These are phyloP conservation scores for Pseudogymnoascus sp. DNA, from an alignment of 2,329 filamentous ascomycete species.

Conservation along the genomic window DNA sequence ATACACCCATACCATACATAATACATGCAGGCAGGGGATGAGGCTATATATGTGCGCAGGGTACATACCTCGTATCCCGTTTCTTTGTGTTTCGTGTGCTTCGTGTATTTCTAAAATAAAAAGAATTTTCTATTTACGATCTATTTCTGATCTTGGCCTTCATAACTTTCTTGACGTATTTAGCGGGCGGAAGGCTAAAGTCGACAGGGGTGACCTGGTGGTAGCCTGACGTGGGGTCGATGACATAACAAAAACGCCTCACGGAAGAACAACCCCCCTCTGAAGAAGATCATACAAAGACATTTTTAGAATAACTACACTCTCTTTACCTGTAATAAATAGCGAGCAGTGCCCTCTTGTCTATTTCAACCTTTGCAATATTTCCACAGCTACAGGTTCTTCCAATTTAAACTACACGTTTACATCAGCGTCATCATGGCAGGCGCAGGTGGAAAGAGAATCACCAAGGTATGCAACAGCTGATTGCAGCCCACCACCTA, in stretches of 20 bases:
- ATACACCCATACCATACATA: not conserved
- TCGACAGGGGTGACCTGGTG: not conserved
- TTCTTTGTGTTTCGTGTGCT: not conserved
- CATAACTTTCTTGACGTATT: constrained; percentile 5
- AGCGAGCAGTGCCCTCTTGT: not conserved
- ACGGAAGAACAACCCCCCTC: not conserved
- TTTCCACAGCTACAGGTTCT: constrained; percentile 2
- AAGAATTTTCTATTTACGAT: not conserved
- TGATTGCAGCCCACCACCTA: not conserved
- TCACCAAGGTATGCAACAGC: constrained; percentile 18
- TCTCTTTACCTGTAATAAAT: constrained; percentile 7
- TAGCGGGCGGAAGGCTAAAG: constrained; percentile 5
- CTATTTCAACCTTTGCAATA: not conserved
- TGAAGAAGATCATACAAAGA: not conserved
- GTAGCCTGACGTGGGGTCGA: constrained; percentile 6
- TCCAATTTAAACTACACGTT: constrained; percentile 10
- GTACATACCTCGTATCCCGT: not conserved
- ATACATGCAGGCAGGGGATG: not conserved
- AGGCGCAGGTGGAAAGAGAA: constrained; percentile 21
- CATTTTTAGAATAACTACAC: not conserved
- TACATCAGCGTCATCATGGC: constrained; percentile 18
- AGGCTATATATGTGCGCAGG: not conserved
- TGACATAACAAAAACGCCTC: not conserved
- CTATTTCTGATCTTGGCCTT: not conserved
- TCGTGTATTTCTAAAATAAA: not conserved